Evolutionary conservation across 257 asterid genomes (phyloP).

Genomic region (Verbena officinalis): DNA sequence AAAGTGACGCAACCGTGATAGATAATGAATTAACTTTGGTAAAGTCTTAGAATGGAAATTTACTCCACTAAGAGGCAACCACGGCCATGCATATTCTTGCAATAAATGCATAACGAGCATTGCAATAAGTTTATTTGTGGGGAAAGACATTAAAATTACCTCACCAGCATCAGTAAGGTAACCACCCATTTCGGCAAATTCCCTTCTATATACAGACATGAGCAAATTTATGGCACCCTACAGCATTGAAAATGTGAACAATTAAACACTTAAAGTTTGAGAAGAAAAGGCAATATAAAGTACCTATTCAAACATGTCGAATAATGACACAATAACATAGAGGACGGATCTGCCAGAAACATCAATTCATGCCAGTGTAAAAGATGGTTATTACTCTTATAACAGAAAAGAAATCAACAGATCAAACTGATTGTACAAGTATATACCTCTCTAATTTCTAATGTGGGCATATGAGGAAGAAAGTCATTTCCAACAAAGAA

Average conservation of each 20-base stretch:
- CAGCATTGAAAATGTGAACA: conserved; percentile 34
- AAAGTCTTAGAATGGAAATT: neutral
- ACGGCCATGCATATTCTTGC: conserved; percentile 7
- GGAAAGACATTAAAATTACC: conserved; percentile 59
- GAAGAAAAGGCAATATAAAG: conserved; percentile 9
- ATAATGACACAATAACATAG: conserved; percentile 21
- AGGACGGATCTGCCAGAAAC: conserved; percentile 13
- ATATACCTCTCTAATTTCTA: conserved; percentile 96
- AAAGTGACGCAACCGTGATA: conserved; percentile 10
- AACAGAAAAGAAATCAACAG: conserved; percentile 6
- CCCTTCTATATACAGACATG: conserved; percentile 82
- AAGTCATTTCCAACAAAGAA: conserved; percentile 98
- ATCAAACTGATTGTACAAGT: conserved; percentile 18
- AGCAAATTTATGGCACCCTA: conserved; percentile 97
- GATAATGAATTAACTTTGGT: neutral
- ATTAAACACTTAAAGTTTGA: conserved; percentile 18
- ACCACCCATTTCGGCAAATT: conserved; percentile 94
- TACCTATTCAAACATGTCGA: conserved; percentile 1
- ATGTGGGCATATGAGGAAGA: conserved; percentile 98
- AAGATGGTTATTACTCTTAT: conserved; percentile 2
- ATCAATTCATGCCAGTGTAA: conserved; percentile 15
- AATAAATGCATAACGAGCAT: conserved; percentile 11
- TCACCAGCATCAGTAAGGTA: conserved; percentile 98
- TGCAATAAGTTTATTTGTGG: conserved; percentile 12
- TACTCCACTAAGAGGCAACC: conserved; percentile 8